Evolutionary conservation across 2,329 filamentous ascomycete species (phyloP).

Genomic region (Scedosporium minutisporum): DNA sequence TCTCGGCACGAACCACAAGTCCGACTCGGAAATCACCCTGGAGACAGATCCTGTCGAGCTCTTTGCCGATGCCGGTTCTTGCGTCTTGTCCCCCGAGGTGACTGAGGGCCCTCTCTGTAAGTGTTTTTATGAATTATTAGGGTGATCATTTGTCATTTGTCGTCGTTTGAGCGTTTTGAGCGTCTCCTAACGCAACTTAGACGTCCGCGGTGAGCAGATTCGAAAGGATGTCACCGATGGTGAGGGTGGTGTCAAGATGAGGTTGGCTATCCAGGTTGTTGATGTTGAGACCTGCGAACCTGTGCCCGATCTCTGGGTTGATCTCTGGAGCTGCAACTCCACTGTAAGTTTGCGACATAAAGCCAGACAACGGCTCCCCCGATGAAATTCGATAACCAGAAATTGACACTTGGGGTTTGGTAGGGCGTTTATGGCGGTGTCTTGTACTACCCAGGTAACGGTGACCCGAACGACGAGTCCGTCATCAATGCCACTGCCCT

Average conservation of each 20-base stretch:
- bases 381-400: not conserved
- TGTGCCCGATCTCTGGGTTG: constrained; percentile 12
- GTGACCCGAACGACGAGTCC: constrained; percentile 30
- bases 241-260: constrained; percentile 12
- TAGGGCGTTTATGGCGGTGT: constrained; percentile 28
- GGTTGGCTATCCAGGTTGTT: constrained; percentile 15
- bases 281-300: constrained; percentile 15
- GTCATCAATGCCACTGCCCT: constrained; percentile 24
- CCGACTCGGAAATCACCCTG: constrained; percentile 20
- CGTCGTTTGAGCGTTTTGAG: not conserved
- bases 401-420: no score
- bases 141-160: not conserved
- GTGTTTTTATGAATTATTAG: not conserved
- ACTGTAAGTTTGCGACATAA: constrained; percentile 18
- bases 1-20: constrained; percentile 27
- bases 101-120: constrained; percentile 39
- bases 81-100: constrained; percentile 38
- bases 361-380: not conserved
- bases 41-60: constrained; percentile 21
- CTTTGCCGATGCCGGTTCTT: constrained; percentile 30
- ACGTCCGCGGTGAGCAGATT: constrained; percentile 12
- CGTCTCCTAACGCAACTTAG: not conserved
- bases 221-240: constrained; percentile 12
- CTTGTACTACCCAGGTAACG: constrained; percentile 19
- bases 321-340: constrained; percentile 18